Conservation (phyloP, 129 eudicot species). For the Daucus carota region DH1_v3.0 NC_030384.2:44290501-44291000, state of each 20-base stretch:
- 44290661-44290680: not conserved
- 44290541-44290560: not conserved
- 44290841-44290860: not conserved
- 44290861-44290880: not conserved
- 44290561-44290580: not conserved
- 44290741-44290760: not conserved
- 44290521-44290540: not conserved
- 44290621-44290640: not conserved
- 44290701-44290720: not conserved
- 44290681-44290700: not conserved
- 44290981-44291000: not conserved
- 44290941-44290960: not conserved
- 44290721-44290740: not conserved
- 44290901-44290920: not conserved
- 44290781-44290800: not conserved
- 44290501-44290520: not conserved
- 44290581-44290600: not conserved
- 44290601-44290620: not conserved
- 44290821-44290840: not conserved
- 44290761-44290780: not conserved
- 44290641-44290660: not conserved
- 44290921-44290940: not conserved
- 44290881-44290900: not conserved
- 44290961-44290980: not conserved
- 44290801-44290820: not conserved